Evolutionary conservation across 2,329 filamentous ascomycete species (phyloP).

Genomic region (Stemphylium lycopersici): DNA sequence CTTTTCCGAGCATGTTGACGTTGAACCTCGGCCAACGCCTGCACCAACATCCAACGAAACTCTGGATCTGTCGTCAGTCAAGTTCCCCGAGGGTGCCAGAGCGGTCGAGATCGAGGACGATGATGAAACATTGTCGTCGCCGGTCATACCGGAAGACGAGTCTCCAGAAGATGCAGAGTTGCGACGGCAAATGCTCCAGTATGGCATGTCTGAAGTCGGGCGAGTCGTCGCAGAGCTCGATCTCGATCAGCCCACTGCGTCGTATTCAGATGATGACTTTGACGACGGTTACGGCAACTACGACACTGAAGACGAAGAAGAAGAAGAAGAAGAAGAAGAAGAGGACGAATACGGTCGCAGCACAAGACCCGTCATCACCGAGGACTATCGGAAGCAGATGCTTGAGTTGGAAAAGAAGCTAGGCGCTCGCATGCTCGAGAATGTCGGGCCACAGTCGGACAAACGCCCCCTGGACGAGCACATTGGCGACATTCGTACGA

Average conservation of each 20-base stretch:
- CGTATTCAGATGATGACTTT: conserved; percentile 58
- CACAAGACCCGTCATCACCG: conserved; percentile 69
- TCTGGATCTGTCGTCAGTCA: conserved; percentile 34
- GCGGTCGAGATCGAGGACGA: conserved; percentile 54
- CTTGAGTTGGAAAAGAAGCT: conserved; percentile 80
- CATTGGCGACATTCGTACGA: conserved; percentile 64
- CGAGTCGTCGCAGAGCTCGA: conserved; percentile 91
- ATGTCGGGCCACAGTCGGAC: conserved; percentile 59
- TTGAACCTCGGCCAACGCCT: conserved; percentile 40
- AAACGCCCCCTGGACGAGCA: conserved; percentile 50
- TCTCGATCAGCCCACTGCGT: conserved; percentile 68
- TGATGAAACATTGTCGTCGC: conserved; percentile 48
- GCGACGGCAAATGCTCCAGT: conserved; percentile 87
- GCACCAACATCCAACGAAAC: conserved; percentile 25
- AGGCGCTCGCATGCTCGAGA: conserved; percentile 63
- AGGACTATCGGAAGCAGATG: conserved; percentile 83
- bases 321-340: conserved; percentile 74
- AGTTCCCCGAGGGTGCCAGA: conserved; percentile 42
- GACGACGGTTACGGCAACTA: conserved; percentile 49
- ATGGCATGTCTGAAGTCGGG: conserved; percentile 85
- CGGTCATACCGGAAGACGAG: conserved; percentile 75
- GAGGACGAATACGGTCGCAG: conserved; percentile 80
- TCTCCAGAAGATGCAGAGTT: conserved; percentile 78
- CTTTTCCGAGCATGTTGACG: conserved; percentile 64
- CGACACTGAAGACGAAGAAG: conserved; percentile 63